These are phyloP conservation scores for Penicillium cinerascens DNA, from an alignment of 495 filamentous ascomycete genomes.

Conservation along the genomic window DNA sequence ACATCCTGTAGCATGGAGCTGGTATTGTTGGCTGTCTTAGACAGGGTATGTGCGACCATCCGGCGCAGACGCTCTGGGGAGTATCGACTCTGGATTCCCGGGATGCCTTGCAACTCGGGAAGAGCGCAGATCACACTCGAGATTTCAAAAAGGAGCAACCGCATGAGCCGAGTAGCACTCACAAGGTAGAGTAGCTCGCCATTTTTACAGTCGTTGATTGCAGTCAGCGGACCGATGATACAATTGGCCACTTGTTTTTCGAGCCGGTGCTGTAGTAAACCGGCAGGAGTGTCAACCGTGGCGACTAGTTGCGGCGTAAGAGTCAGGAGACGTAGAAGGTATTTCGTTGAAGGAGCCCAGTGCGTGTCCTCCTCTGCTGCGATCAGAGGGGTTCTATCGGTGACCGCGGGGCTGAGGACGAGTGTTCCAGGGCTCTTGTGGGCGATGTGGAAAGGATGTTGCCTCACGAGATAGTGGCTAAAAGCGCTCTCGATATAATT, in stretches of 20 bases:
- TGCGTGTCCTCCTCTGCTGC: conserved; percentile 18
- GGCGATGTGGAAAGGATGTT: conserved; percentile 54
- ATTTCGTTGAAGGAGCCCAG: conserved; percentile 45
- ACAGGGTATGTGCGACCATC: conserved; percentile 52
- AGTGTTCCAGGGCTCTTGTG: conserved; percentile 64
- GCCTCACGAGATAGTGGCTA: conserved; percentile 58
- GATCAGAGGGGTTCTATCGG: conserved; percentile 10
- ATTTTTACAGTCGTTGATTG: conserved; percentile 67
- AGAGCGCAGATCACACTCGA: conserved; percentile 58
- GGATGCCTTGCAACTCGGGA: conserved; percentile 63
- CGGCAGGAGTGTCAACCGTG: conserved; percentile 41
- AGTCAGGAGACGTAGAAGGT: conserved; percentile 49
- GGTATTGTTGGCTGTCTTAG: conserved; percentile 62
- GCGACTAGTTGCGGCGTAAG: conserved; percentile 48
- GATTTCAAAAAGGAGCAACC: conserved; percentile 64
- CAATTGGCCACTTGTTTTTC: conserved; percentile 78
- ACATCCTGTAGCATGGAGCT: conserved; percentile 85
- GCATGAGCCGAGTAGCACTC: conserved; percentile 51
- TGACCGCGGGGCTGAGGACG: conserved; percentile 53
- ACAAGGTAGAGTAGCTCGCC: conserved; percentile 64
- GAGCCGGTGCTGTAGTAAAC: conserved; percentile 57
- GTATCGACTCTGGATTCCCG: conserved; percentile 55
- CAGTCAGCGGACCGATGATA: conserved; percentile 79
- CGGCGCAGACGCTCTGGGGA: conserved; percentile 52
- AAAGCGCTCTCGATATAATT: conserved; percentile 72